These are phyloP conservation scores for Mycosphaerella sp. DNA, from an alignment of 2,329 filamentous ascomycete species.

Conservation along the genomic window DNA sequence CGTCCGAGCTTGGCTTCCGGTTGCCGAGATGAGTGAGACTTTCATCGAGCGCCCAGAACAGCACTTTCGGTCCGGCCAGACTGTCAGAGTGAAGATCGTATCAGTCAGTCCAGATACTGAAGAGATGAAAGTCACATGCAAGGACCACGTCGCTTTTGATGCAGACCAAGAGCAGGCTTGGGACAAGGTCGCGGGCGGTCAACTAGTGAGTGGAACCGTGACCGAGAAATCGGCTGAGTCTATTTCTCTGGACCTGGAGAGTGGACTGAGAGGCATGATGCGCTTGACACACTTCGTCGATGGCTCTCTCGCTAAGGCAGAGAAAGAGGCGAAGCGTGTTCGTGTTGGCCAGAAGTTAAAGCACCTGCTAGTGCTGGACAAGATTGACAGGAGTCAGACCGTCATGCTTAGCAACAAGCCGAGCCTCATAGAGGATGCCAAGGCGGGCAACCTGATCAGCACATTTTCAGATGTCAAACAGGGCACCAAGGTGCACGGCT, in stretches of 20 bases:
- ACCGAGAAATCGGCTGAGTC: constrained; percentile 41
- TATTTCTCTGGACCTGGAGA: constrained; percentile 63
- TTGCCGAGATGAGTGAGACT: constrained; percentile 96
- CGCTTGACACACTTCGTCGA: constrained; percentile 76
- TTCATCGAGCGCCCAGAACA: constrained; percentile 83
- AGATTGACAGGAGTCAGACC: constrained; percentile 68
- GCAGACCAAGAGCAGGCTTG: constrained; percentile 68
- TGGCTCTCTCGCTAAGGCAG: constrained; percentile 71
- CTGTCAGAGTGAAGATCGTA: constrained; percentile 82
- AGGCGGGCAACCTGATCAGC: constrained; percentile 64
- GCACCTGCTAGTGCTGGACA: constrained; percentile 80
- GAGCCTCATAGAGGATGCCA: constrained; percentile 68
- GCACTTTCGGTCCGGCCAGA: constrained; percentile 86
- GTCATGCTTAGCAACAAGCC: constrained; percentile 77
- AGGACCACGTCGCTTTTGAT: constrained; percentile 73
- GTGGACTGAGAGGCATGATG: constrained; percentile 70
- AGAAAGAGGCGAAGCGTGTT: constrained; percentile 70
- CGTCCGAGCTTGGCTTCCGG: constrained; percentile 79
- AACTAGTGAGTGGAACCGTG: constrained; percentile 67
- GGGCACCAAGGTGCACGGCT: constrained; percentile 65
- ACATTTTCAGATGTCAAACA: constrained; percentile 65
- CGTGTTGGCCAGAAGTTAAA: constrained; percentile 75
- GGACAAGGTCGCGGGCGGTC: constrained; percentile 64
- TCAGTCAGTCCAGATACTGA: constrained; percentile 65
- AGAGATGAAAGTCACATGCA: constrained; percentile 84